Percentiles rank a stretch among this genome's conserved stretches.
Evolutionary conservation across 2,329 filamentous ascomycete genomes (phyloP).

Genomic region (Ceratocystis variospora): DNA sequence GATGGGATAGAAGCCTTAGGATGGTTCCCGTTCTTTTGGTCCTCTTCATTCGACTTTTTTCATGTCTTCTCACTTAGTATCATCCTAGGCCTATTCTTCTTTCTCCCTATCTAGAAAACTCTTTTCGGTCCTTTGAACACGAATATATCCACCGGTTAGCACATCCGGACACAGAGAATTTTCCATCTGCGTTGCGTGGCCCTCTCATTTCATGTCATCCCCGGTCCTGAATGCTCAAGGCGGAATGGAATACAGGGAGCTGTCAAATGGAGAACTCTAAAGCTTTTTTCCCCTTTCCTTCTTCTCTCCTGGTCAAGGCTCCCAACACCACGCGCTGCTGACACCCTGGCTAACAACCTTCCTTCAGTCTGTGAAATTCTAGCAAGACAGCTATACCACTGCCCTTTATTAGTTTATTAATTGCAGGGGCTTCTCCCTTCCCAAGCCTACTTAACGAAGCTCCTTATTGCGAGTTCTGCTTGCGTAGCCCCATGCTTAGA

Average conservation of each 20-base stretch:
- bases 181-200: background rate
- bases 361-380: background rate
- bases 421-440: background rate
- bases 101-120: background rate
- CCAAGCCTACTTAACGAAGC: background rate
- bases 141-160: background rate
- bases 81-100: background rate
- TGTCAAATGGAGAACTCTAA: background rate
- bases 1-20: too few relatives aligned
- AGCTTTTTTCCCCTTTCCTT: background rate
- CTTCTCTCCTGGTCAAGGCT: background rate
- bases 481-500: background rate
- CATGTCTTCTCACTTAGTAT: background rate
- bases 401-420: background rate
- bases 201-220: background rate
- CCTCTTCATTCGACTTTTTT: background rate
- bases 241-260: background rate
- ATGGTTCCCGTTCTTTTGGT: too few relatives aligned
- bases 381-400: background rate
- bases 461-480: background rate
- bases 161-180: background rate
- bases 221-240: background rate
- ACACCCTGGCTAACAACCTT: background rate
- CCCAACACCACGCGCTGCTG: background rate
- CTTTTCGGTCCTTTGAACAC: background rate